Evolutionary conservation across 768 basidiomycete genomes (phyloP), one percentile per base, ranked within the genome.

Genomic region (Hemileccinum rubropunctum): DNA sequence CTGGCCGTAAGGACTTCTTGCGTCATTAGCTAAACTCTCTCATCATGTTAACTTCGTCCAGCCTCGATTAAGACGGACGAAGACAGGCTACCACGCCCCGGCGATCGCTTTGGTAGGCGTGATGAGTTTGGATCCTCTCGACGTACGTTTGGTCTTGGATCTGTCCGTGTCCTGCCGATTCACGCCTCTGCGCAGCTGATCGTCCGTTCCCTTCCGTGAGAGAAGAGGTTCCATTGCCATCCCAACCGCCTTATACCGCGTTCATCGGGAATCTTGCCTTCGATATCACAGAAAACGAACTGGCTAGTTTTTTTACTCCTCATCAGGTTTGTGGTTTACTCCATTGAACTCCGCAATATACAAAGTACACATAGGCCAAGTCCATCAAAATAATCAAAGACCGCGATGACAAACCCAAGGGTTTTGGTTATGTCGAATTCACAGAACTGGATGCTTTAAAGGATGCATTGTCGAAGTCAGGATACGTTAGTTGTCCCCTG

Each of bases 391-490:
- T 98, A 53, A 95, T 98, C 69, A 86, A 80, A 64, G 95, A 95
- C 59, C 79, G 83, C 51, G 94, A 95, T 46, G 94, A 95, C 42
- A 93, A 92, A 66, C 91, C 95, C 17, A 98, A 98, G 69, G 97
- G 97, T 1, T 98, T 98, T 71, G 97, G 95, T 30, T 98, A 99
- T 67, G 83, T 98, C 51, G 97, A 99, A 66, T 98, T 98, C 62
- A 79, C 77, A n/a, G 87, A 86, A 45, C 62, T 93, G 50, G 91
- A 95, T 17, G 86, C 82, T 41, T 72, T 98, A 44, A 95, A 95
- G 71, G 84, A 84, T 51, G 97, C 88, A 5, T 71, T 99, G 33
- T 70, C 76, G 18, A 86, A 82, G 71, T 79, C 75, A 21, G 89
- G 88, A 47, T 67, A 78, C 27, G 91, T 92, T 53, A 64, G 89